Base-by-base conservation (phyloP, 441 rosid genomes). In the Lepidium campestre region DNA sequence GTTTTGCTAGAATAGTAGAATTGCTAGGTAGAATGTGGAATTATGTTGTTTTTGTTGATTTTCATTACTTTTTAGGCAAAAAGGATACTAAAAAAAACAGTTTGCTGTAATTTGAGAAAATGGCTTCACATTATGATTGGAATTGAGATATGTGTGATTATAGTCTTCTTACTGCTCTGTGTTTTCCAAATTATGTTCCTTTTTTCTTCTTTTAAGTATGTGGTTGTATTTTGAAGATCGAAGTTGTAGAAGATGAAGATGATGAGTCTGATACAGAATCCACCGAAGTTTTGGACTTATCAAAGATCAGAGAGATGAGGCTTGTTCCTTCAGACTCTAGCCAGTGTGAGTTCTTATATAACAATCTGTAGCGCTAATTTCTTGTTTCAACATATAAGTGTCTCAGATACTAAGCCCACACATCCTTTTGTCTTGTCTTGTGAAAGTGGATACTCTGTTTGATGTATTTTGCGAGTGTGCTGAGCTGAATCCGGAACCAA, bases 401-500 rank as follows among this genome's bases (percentile, higher is more conserved):
- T 61, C 45, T 67, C 1, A 1, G 22, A 45, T 2, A 6, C 40
- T 23, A 36, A 73, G 9, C 15, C 4, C 27, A 9, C 20, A 8
- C 15, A 7, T 14, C 18, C 13, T 8, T 70, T 58, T 31, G 39
- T 70, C 37, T 60, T 60, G 22, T 64, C 27, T 58, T 4, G 10
- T 77, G 64, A 55, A 65, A 94, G 97, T 94, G 96, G 94, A 89
- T 75, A 82, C 79, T 41, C 67, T 94, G 54, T 94, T 94, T 79
- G 88, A 86, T 73, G 67, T 87, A 34, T 89, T 94, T 70, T 94
- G 96, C 3, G 88, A 89, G 76, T 88, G 99, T 55, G 96, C 99
- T 18, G 96, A 91, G 81, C 83, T 94, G 42, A 94, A 94, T 82
- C 97, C 99, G 1, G 97, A 91, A 65, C 96, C 93, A 11, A 37